Base-by-base conservation (phyloP, 495 filamentous ascomycete species). In the Daldinia bambusicola region DNA sequence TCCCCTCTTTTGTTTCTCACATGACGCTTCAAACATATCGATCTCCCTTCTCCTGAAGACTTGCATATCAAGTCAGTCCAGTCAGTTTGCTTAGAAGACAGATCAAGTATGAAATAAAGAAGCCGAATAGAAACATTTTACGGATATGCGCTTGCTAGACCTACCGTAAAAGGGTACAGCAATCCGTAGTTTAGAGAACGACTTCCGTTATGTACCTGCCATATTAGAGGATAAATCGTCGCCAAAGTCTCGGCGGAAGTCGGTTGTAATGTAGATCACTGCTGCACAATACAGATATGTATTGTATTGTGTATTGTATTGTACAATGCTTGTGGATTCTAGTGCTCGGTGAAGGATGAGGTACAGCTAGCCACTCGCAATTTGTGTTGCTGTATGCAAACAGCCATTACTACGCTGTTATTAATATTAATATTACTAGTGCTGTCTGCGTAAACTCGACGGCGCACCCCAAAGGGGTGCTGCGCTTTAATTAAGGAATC, bases 21-120 rank as follows among this genome's bases (percentile, higher is more conserved):
- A 43, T 69, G 70, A 70, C 57, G 50, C 22, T 30, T 52, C 60
- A 51, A 36, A 61, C 64, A 72, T 68, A 62, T 61, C 22, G 70
- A 72, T 72, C 64, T 61, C 65, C 70, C 65, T 65, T 65, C 45
- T 59, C 61, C 55, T 68, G 50, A 43, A 68, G 14, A n/a, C 20
- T 43, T 45, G 55, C 55, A 57, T 32, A 53, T 20, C 32, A 7
- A 30, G 51, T 57, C 57, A 51, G 22, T 61, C 36, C 30, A 61
- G 26, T 38, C 10, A 38, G 41, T 16, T 13, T 53, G 30, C 37
- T 30, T 6, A n/a, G n/a, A 6, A 45, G 30, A n/a, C 18, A 51
- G n/a, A 16, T 45, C 34, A 22, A 30, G 32, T 48, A 43, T 20
- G 59, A 55, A 55, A 26, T 26, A 26, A 40, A 59, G 34, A 22